A percentile compares a stretch with the other conserved stretches of the same genome.
These are phyloP conservation scores for Yamadazyma conglobata DNA, from an alignment of 1,139 yeast genomes.

Conservation along the genomic window DNA sequence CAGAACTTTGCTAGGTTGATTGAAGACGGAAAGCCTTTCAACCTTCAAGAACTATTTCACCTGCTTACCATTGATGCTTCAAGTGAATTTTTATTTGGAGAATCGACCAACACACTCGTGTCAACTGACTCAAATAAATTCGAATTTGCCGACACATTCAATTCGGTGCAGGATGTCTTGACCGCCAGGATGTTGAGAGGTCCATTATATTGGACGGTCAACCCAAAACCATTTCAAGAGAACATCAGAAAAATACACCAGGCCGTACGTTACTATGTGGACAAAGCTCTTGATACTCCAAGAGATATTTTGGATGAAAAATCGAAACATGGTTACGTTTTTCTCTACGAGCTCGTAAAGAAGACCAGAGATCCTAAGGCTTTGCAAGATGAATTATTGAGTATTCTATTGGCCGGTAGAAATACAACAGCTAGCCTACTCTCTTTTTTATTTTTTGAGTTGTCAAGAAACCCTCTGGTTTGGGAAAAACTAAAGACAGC, in stretches of 20 bases:
- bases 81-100: constrained; percentile 50
- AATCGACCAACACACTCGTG: constrained; percentile 31
- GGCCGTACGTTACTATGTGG: constrained; percentile 24
- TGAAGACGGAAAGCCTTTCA: constrained; percentile 23
- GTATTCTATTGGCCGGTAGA: constrained; percentile 49
- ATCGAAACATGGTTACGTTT: constrained; percentile 38
- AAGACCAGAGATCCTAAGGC: constrained; percentile 42
- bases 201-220: constrained; percentile 22
- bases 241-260: constrained; percentile 22
- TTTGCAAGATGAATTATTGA: constrained; percentile 47
- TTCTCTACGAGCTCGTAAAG: constrained; percentile 44
- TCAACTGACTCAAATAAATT: constrained; percentile 18
- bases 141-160: constrained; percentile 37
- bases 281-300: constrained; percentile 22
- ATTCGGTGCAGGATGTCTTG: constrained; percentile 29
- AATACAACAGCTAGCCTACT: constrained; percentile 52
- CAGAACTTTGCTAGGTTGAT: constrained; percentile 34
- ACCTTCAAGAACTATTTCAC: constrained; percentile 38
- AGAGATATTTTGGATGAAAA: constrained; percentile 24
- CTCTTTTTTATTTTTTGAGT: constrained; percentile 40
- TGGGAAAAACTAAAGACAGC: constrained; percentile 33
- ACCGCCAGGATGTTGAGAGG: constrained; percentile 32
- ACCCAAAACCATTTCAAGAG: constrained; percentile 21
- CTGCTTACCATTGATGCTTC: constrained; percentile 48
- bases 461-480: constrained; percentile 37